phyloP scores from a whole-genome alignment of 2,329 filamentous ascomycete genomes.

The Bipolaris bicolor region DNA sequence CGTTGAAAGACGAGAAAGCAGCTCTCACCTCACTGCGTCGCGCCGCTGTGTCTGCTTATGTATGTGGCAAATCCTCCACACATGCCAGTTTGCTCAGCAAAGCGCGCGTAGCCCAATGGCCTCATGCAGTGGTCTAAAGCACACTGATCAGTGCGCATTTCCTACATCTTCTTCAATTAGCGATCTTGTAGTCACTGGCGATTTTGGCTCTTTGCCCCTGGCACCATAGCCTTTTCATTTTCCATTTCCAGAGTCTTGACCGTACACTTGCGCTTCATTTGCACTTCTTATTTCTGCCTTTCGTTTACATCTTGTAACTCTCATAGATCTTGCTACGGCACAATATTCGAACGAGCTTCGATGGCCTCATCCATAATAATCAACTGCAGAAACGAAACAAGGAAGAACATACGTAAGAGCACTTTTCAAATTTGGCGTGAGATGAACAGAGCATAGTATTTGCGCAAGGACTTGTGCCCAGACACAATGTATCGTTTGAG shows the following conservation, averaged over 20 bases:
- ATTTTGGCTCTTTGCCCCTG: conserved; percentile 3
- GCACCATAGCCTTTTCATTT: not conserved
- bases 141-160: not conserved
- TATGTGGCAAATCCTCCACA: not conserved
- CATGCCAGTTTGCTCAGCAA: not conserved
- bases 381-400: conserved; percentile 2
- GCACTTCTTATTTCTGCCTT: not conserved
- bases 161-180: conserved; percentile 1
- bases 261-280: not conserved
- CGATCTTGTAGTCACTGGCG: conserved; percentile 13
- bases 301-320: not conserved
- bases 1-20: not conserved
- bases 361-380: conserved; percentile 3
- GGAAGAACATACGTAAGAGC: not conserved
- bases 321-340: not conserved
- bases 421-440: not conserved
- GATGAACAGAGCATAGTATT: not conserved
- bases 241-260: not conserved
- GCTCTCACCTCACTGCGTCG: not conserved
- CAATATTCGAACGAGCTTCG: not conserved
- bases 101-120: not conserved
- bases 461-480: not conserved
- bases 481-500: not conserved
- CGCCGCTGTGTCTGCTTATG: not conserved
- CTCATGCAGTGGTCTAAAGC: not conserved